Evolutionary conservation across 192 early-diverging fungal species (phyloP).

Genomic region (Podila epigama): DNA sequence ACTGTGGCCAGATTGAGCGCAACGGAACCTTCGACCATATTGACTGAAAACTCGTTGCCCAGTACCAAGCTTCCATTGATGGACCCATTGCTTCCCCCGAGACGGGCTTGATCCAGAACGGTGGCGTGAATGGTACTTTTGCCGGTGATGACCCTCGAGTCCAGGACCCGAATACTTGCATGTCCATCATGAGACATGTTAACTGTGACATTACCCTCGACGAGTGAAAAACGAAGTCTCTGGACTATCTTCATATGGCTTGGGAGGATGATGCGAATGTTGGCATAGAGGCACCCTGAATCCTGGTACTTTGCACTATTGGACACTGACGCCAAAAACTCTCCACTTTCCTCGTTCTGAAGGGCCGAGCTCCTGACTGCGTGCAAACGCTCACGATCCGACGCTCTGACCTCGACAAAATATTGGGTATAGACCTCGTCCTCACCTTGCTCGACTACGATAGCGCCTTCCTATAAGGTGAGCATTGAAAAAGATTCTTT

Average conservation of each 20-base stretch:
- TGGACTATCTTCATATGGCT: background rate
- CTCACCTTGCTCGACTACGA: constrained; percentile 5
- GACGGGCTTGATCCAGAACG: background rate
- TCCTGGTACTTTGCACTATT: background rate
- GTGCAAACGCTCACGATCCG: constrained; percentile 3
- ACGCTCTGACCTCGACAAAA: background rate
- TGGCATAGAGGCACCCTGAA: background rate
- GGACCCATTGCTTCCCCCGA: constrained; percentile 3
- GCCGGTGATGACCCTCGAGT: constrained; percentile 14
- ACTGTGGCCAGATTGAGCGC: constrained; percentile 1
- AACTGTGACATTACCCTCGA: constrained; percentile 6
- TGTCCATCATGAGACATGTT: background rate
- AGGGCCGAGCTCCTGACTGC: background rate
- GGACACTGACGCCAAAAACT: background rate
- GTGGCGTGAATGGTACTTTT: constrained; percentile 3
- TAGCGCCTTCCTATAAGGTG: constrained; percentile 10
- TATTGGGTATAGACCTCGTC: background rate
- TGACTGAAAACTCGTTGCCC: constrained; percentile 1
- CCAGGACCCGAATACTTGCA: background rate
- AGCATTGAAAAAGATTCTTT: no score
- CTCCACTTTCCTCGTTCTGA: background rate
- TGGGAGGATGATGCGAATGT: constrained; percentile 3
- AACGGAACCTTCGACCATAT: constrained; percentile 9
- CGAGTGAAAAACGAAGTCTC: background rate
- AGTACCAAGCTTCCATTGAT: constrained; percentile 6